These are phyloP conservation scores for Posidonia australis DNA, from an alignment of 106 monocot genomes.

Conservation along the genomic window DNA sequence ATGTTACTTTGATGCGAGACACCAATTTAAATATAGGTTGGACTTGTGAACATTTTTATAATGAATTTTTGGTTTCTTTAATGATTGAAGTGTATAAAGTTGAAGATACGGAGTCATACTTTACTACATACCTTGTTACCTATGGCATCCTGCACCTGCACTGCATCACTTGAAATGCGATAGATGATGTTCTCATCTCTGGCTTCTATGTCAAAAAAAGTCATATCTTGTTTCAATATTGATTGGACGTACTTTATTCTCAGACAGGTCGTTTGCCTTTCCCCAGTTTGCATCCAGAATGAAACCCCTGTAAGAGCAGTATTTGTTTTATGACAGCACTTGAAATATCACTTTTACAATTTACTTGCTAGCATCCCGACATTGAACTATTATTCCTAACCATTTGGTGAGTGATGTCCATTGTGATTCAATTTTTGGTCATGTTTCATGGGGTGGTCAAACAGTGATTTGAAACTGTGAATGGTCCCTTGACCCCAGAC, in stretches of 20 bases:
- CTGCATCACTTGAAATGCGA: not conserved
- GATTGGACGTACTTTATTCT: conserved; percentile 5
- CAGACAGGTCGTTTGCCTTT: not conserved
- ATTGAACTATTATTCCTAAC: not conserved
- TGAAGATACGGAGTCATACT: too few relatives aligned
- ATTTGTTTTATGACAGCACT: too few relatives aligned
- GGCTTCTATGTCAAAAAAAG: conserved; percentile 1
- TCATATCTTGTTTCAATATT: not conserved
- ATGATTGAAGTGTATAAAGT: too few relatives aligned
- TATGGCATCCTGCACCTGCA: conserved; percentile 3
- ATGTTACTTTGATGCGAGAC: too few relatives aligned
- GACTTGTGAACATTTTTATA: too few relatives aligned
- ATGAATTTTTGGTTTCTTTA: too few relatives aligned
- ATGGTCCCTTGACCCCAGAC: too few relatives aligned
- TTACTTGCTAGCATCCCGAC: not conserved
- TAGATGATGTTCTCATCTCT: not conserved
- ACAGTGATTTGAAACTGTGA: too few relatives aligned
- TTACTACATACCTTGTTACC: conserved; percentile 1
- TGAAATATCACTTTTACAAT: not conserved
- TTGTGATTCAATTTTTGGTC: too few relatives aligned
- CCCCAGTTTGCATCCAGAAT: conserved; percentile 6
- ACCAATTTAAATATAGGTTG: too few relatives aligned
- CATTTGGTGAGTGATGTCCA: too few relatives aligned
- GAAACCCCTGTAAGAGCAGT: not conserved
- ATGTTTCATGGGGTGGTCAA: too few relatives aligned